Conservation (phyloP, 2,329 filamentous ascomycete genomes). For the Capronia coronata region DNA sequence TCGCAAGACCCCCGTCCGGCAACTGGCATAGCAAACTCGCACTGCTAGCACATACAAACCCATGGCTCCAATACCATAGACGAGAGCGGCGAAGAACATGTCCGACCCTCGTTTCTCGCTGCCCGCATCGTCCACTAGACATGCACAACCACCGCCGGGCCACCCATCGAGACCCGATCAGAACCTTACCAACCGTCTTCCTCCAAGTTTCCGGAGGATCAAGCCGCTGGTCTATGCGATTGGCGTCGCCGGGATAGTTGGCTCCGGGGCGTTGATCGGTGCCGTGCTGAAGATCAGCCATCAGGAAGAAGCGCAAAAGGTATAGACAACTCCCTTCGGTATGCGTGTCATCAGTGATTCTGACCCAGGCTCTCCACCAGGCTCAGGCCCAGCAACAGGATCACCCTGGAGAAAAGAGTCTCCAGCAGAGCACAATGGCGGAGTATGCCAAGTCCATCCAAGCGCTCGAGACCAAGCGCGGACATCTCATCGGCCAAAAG, state of each 20-base stretch:
- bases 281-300: slow-evolving; percentile 17
- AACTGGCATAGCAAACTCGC: background rate
- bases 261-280: slow-evolving; percentile 20
- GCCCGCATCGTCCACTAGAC: background rate
- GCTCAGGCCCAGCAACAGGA: background rate
- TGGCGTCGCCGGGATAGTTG: slow-evolving; percentile 20
- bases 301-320: slow-evolving; percentile 11
- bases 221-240: slow-evolving; percentile 20
- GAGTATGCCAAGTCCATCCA: slow-evolving; percentile 9
- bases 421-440: background rate
- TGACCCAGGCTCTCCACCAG: background rate
- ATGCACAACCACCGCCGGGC: background rate
- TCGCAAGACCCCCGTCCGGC: background rate
- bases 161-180: background rate
- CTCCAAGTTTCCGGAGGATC: slow-evolving; percentile 7
- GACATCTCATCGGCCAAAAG: slow-evolving; percentile 16
- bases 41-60: background rate
- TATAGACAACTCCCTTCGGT: background rate
- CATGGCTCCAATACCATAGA: background rate
- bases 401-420: background rate
- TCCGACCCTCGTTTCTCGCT: background rate
- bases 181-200: background rate
- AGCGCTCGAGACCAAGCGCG: slow-evolving; percentile 15
- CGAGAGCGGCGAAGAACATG: background rate
- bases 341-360: background rate